Evolutionary conservation across 2,329 filamentous ascomycete species (phyloP).

Genomic region (Didymella glomerata): DNA sequence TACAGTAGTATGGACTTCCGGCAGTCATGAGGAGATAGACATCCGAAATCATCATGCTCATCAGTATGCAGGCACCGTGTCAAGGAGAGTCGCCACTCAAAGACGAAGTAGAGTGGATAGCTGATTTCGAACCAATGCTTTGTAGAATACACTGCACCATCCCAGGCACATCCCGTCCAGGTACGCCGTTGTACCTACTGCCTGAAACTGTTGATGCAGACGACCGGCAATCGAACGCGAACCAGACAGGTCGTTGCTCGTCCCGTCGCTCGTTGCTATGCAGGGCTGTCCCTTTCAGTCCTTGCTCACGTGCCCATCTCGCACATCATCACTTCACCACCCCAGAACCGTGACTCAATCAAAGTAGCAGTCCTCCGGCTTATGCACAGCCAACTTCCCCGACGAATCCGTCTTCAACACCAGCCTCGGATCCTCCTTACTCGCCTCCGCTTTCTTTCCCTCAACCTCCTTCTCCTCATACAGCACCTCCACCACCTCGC

Average conservation of each 20-base stretch:
- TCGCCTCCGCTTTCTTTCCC: slow-evolving; percentile 54
- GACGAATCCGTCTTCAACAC: slow-evolving; percentile 52
- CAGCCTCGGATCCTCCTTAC: slow-evolving; percentile 54
- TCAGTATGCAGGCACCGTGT: not conserved
- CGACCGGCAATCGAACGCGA: not conserved
- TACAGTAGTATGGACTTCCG: slow-evolving; percentile 4
- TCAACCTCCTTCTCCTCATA: slow-evolving; percentile 53
- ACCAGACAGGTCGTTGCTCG: slow-evolving; percentile 9
- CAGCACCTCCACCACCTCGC: slow-evolving; percentile 55
- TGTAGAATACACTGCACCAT: slow-evolving; percentile 3
- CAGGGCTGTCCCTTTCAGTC: slow-evolving; percentile 4
- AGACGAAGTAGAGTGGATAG: not conserved
- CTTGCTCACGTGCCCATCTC: slow-evolving; percentile 8
- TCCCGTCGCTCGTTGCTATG: slow-evolving; percentile 2
- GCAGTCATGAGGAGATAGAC: not conserved
- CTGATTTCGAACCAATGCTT: slow-evolving; percentile 1
- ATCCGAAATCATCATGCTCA: not conserved
- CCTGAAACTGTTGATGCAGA: slow-evolving; percentile 12
- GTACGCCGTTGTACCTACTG: slow-evolving; percentile 1
- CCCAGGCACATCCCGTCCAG: slow-evolving; percentile 1
- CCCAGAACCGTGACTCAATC: slow-evolving; percentile 28
- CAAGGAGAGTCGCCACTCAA: slow-evolving; percentile 1
- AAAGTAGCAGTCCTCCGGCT: slow-evolving; percentile 55
- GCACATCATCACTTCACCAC: not conserved
- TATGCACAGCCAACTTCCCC: slow-evolving; percentile 55